phyloP scores from a whole-genome alignment of 257 asterid species.

The Capsicum baccatum region DNA sequence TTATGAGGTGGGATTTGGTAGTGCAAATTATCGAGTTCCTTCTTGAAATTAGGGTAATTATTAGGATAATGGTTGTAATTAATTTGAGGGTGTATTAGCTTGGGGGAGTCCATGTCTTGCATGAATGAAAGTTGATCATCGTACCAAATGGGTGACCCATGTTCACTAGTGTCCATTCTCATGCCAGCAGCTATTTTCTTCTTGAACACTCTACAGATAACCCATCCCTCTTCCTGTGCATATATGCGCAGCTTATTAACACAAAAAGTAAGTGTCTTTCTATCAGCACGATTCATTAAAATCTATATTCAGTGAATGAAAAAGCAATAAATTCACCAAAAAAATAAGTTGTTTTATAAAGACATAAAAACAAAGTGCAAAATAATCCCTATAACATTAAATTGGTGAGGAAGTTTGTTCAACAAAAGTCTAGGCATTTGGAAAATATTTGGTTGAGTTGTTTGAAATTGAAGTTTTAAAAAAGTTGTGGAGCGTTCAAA shows the following conservation, averaged over 20 bases:
- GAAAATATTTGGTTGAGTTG: neutral
- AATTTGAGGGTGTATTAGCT: constrained; percentile 41
- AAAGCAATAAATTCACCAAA: neutral
- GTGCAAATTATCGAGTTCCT: constrained; percentile 54
- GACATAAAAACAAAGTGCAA: too few species aligned
- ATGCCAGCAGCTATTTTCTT: constrained; percentile 55
- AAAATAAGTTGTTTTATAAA: too few species aligned
- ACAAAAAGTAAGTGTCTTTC: too few species aligned
- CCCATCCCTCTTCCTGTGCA: constrained; percentile 97
- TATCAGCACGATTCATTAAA: too few species aligned
- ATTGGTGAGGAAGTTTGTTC: neutral
- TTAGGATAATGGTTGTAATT: constrained; percentile 41
- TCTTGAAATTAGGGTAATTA: constrained; percentile 49
- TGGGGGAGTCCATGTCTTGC: constrained; percentile 75
- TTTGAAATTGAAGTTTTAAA: neutral
- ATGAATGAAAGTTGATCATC: constrained; percentile 84
- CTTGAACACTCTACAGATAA: constrained; percentile 89
- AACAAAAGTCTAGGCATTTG: neutral
- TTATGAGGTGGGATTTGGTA: constrained; percentile 42
- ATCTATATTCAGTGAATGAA: too few species aligned
- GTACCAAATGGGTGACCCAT: constrained; percentile 87
- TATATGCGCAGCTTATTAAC: too few species aligned
- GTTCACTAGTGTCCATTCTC: constrained; percentile 58
- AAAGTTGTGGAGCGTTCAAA: neutral
- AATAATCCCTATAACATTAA: neutral